phyloP scores from a whole-genome alignment of 2,329 filamentous ascomycete species.

The Pestalotiopsis sp. region DNA sequence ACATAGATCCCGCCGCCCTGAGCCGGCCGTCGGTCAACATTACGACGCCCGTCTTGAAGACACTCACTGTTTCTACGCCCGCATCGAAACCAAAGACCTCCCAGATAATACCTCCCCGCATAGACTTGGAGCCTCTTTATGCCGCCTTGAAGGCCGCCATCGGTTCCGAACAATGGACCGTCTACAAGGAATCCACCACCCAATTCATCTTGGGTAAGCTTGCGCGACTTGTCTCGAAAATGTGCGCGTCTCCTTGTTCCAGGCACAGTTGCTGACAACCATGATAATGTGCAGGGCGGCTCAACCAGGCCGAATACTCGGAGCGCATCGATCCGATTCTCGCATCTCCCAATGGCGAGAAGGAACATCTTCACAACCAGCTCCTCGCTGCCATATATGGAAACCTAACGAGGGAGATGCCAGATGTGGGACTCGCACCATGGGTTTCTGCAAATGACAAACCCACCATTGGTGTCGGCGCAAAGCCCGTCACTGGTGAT shows the following conservation, averaged over 20 bases:
- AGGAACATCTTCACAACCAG: slow-evolving; percentile 69
- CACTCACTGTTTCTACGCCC: slow-evolving; percentile 56
- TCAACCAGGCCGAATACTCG: slow-evolving; percentile 65
- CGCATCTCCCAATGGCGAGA: slow-evolving; percentile 58
- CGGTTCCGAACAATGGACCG: slow-evolving; percentile 63
- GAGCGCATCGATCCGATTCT: slow-evolving; percentile 64
- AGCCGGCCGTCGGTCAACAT: slow-evolving; percentile 63
- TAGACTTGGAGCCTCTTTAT: slow-evolving; percentile 70
- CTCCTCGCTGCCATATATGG: slow-evolving; percentile 68
- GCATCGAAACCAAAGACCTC: slow-evolving; percentile 61
- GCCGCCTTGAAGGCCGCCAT: slow-evolving; percentile 63
- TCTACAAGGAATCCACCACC: slow-evolving; percentile 65
- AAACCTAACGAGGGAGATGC: slow-evolving; percentile 72
- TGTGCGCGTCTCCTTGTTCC: not conserved
- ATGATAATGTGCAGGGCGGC: slow-evolving; percentile 50
- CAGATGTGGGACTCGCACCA: slow-evolving; percentile 67
- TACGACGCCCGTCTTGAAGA: slow-evolving; percentile 63
- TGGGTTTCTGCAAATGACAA: slow-evolving; percentile 77
- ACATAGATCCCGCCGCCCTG: slow-evolving; percentile 72
- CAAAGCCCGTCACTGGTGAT: slow-evolving; percentile 67
- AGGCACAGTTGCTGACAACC: not conserved
- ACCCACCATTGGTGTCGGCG: slow-evolving; percentile 56
- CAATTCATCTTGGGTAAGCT: slow-evolving; percentile 65
- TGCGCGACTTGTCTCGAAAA: not conserved
- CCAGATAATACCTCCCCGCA: slow-evolving; percentile 66